Evolutionary conservation across 768 basidiomycete species (phyloP), one percentile per base, ranked within the genome.

Genomic region (Zangia roseola): DNA sequence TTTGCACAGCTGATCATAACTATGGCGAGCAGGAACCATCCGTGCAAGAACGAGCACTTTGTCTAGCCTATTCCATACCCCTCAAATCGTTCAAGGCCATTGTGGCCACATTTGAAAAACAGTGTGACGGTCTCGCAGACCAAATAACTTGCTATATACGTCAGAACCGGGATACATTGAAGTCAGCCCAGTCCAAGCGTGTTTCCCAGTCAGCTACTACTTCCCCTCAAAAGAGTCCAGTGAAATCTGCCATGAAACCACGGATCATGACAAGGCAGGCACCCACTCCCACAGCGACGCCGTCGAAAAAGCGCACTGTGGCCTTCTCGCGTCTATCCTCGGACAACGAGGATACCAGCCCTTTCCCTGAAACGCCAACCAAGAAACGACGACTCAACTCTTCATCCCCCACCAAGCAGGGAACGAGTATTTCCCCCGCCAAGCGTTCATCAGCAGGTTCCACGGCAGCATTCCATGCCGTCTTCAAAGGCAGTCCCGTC

Each of bases 321-420:
- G 43, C 42, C 4, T 61, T 64, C 10, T 46, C 50, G 4, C 45
- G 25, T 12, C 17, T 40, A 9, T 56, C 56, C 17, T 38, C 49
- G 49, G 52, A 66, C 58, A 44, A 61, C 47, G 47, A 72, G 59
- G 37, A 70, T 44, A 14, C 63, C 19, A 34, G 65, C 23, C 23
- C 67, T 50, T 46, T 72, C 45, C 73, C 74, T 5, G 64, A 68
- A 43, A 72, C 78, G 6, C 78, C 77, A 0, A 70, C 67, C 28
- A 78, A 78, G 52, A 74, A 64, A 55, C 66, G 67, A 31, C 74
- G 67, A 45, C 40, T 65, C 3, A 66, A 66, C 9, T 40, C 54
- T 9, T 43, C 54, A 25, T 46, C 47, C 2, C 53, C 52, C 4
- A 33, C 24, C 23, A 61, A 63, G 34, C 44, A 50, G 16, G 45